A percentile compares a stretch with the other conserved stretches of the same genome.
phyloP scores from a whole-genome alignment of 257 asterid species.

The Linaria vulgaris region DNA sequence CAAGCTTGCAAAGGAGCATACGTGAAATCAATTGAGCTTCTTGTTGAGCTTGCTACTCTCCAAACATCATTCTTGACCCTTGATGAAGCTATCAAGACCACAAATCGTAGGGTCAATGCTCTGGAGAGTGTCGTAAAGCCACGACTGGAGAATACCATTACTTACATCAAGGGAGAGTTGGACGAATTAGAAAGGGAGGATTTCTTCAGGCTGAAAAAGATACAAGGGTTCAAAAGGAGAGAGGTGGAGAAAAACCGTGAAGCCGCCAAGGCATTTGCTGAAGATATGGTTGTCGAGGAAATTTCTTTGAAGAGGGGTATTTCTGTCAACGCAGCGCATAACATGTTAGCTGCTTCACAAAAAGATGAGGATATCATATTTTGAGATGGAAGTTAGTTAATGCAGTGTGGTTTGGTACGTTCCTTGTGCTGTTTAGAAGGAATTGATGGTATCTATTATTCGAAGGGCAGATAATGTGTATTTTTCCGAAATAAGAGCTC shows the following conservation, averaged over 20 bases:
- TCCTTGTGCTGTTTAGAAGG: slow-evolving; percentile 22
- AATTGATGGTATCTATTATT: slow-evolving; percentile 25
- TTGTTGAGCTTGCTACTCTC: slow-evolving; percentile 52
- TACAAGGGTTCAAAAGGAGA: slow-evolving; percentile 50
- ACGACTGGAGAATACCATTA: slow-evolving; percentile 47
- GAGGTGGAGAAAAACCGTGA: slow-evolving; percentile 47
- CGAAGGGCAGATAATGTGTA: slow-evolving; percentile 9
- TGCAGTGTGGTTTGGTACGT: slow-evolving; percentile 20
- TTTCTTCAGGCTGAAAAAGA: slow-evolving; percentile 52
- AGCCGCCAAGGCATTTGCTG: slow-evolving; percentile 43
- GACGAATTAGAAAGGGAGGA: slow-evolving; percentile 58
- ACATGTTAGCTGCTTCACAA: slow-evolving; percentile 31
- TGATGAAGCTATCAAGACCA: slow-evolving; percentile 61
- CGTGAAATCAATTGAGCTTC: slow-evolving; percentile 53
- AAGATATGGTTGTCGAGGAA: slow-evolving; percentile 42
- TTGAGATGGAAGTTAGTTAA: slow-evolving; percentile 31
- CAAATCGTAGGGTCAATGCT: slow-evolving; percentile 62
- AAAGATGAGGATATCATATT: slow-evolving; percentile 53
- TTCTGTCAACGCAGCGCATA: slow-evolving; percentile 34
- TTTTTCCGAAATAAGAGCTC: slow-evolving; percentile 32
- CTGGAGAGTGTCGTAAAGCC: slow-evolving; percentile 60
- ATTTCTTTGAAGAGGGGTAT: slow-evolving; percentile 42
- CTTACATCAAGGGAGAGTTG: slow-evolving; percentile 49
- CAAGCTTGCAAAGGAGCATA: slow-evolving; percentile 51
- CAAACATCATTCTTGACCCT: slow-evolving; percentile 58